Evolutionary conservation across 345 rosid species (phyloP).

Genomic region (Corchorus olitorius): DNA sequence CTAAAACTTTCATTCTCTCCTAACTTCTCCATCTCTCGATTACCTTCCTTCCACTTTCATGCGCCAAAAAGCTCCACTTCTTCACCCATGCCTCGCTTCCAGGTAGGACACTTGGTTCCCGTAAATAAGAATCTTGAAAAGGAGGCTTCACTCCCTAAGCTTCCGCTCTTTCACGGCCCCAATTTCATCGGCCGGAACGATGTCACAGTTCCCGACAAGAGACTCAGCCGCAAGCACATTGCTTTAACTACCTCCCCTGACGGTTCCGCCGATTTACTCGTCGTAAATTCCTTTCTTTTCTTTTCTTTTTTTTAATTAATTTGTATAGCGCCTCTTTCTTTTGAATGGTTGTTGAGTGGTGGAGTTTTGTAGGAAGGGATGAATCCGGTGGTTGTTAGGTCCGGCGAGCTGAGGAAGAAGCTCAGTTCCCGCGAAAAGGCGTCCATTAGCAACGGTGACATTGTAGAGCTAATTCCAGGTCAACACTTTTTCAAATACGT

Average conservation of each 20-base stretch:
- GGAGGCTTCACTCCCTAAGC: slow-evolving; percentile 49
- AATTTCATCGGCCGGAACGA: slow-evolving; percentile 69
- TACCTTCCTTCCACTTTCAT: background rate
- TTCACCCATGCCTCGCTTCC: slow-evolving; percentile 24
- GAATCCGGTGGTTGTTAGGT: slow-evolving; percentile 77
- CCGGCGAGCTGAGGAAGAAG: slow-evolving; percentile 63
- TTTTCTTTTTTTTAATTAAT: background rate
- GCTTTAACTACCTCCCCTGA: slow-evolving; percentile 45
- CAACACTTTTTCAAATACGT: slow-evolving; percentile 64
- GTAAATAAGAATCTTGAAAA: slow-evolving; percentile 53
- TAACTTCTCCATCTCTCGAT: background rate
- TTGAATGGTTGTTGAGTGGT: background rate
- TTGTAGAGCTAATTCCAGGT: slow-evolving; percentile 89
- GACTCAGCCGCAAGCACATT: slow-evolving; percentile 90
- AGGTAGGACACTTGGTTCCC: slow-evolving; percentile 61
- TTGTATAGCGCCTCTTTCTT: background rate
- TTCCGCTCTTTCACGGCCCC: slow-evolving; percentile 55
- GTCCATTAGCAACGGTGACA: slow-evolving; percentile 47
- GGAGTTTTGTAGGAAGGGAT: slow-evolving; percentile 59
- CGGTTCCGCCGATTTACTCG: slow-evolving; percentile 57
- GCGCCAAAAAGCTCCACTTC: background rate
- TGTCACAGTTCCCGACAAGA: slow-evolving; percentile 59
- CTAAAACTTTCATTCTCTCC: background rate
- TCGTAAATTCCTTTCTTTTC: slow-evolving; percentile 36
- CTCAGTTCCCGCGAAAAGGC: slow-evolving; percentile 46